Conservation (phyloP, 202 grass and related monocot species). For the Dendrocalamus latiflorus region DNA sequence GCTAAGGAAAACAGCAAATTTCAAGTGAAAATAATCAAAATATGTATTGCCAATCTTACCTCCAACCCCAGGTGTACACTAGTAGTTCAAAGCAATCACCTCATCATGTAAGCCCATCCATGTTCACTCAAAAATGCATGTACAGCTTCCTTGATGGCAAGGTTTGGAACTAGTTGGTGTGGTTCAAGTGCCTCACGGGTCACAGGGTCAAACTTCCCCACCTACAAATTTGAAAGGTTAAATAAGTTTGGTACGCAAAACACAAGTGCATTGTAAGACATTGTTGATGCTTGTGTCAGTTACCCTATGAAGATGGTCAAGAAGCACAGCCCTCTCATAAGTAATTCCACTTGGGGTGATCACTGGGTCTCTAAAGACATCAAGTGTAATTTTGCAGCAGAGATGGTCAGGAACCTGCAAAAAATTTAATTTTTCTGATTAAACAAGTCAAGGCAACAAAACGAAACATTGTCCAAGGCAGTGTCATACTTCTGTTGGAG, state of each 20-base stretch:
- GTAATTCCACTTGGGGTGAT: conserved; percentile 86
- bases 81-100: conserved; percentile 35
- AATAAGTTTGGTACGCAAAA: background rate
- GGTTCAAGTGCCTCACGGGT: conserved; percentile 64
- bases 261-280: background rate
- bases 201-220: conserved; percentile 87
- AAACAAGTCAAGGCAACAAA: background rate
- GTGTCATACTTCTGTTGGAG: conserved; percentile 56
- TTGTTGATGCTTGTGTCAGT: background rate
- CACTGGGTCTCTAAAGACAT: conserved; percentile 84
- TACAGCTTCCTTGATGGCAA: conserved; percentile 87
- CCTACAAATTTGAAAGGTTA: conserved; percentile 36
- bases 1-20: background rate
- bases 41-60: conserved; percentile 15
- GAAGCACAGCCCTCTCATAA: conserved; percentile 78
- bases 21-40: background rate
- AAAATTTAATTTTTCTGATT: background rate
- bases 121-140: conserved; percentile 74
- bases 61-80: conserved; percentile 6
- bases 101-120: conserved; percentile 85
- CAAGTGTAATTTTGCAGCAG: no score
- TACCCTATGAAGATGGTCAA: conserved; percentile 92
- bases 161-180: conserved; percentile 79
- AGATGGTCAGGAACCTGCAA: conserved; percentile 89
- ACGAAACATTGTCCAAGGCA: background rate